Conservation (phyloP, 176 grass and related monocot species). For the Saccharum spontaneum region DNA sequence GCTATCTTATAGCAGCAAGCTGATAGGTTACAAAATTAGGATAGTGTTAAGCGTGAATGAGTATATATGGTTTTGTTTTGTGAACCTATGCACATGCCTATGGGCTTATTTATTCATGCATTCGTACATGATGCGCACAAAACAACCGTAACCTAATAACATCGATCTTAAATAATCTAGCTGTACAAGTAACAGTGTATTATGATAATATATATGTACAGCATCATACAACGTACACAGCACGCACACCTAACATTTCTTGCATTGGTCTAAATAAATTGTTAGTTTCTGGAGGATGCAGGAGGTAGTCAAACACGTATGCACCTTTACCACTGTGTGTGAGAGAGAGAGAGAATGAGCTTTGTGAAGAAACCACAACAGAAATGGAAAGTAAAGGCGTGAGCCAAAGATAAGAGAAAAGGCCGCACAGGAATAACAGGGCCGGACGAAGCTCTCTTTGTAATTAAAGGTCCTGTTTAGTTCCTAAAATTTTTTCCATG, state of each 20-base stretch:
- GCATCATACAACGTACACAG: neutral
- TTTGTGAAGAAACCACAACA: constrained; percentile 34
- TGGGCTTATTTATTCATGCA: neutral
- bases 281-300: neutral
- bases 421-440: constrained; percentile 11
- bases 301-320: neutral
- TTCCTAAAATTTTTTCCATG: too few species aligned
- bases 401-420: constrained; percentile 24
- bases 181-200: neutral
- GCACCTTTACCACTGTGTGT: neutral
- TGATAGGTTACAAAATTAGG: neutral
- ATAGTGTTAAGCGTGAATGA: neutral
- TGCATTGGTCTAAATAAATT: neutral
- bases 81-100: constrained; percentile 32
- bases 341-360: constrained; percentile 9
- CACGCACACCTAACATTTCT: constrained; percentile 2
- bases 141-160: neutral
- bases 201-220: neutral
- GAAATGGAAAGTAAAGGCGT: constrained; percentile 16
- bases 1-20: neutral
- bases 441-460: neutral
- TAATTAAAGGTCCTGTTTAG: too few species aligned
- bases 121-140: neutral
- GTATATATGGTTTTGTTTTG: neutral
- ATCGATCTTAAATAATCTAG: neutral